Base-by-base conservation (phyloP, 352 stramenopile genomes). In the Peronosclerospora sorghi region DNA sequence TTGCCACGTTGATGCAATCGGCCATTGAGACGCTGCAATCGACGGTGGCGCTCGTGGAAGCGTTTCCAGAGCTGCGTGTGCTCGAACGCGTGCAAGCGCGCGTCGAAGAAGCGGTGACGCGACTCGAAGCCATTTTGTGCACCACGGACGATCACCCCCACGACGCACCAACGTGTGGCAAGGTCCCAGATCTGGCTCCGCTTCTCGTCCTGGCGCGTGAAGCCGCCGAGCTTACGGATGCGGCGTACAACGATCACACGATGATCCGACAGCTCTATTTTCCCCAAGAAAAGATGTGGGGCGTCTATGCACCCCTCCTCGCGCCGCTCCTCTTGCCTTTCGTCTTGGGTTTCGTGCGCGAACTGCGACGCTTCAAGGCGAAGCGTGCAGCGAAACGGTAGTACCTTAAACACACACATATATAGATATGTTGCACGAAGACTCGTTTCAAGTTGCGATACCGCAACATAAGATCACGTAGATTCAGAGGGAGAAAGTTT, bases 231-330 rank as follows among this genome's bases (percentile, higher is more conserved):
- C 53, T 79, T 12, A 64, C 71, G 4, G 59, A 83, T 36, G 56
- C 60, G 4, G 71, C 68, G 30, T 80, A 83, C 48, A 79, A 74
- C 37, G 71, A 83, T 47, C 68, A 73, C 49, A 81, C 71, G 19
- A 83, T 83, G 71, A 79, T 80, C 48, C 71, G 68, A 1, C 71
- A 83, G 42, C 56, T 83, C 24, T 83, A 83, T 44, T 83, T 83
- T 40, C 71, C 71, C 5, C 65, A 83, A 53, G 71, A 80, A 38
- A 68, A 83, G 17, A 78, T 83, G 62, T 43, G 79, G 17, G 71
- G 68, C 2, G 71, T 83, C 8, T 83, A 81, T 39, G 68, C 68
- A 6, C 71, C 71, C 26, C 61, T 83, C 18, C 60, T 83, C 1
- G 71, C 71, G 14, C 71, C 71, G 23, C 56, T 83, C n/a, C 47